phyloP scores from a whole-genome alignment of 257 asterid genomes.

The Solanum pinnatisectum region DNA sequence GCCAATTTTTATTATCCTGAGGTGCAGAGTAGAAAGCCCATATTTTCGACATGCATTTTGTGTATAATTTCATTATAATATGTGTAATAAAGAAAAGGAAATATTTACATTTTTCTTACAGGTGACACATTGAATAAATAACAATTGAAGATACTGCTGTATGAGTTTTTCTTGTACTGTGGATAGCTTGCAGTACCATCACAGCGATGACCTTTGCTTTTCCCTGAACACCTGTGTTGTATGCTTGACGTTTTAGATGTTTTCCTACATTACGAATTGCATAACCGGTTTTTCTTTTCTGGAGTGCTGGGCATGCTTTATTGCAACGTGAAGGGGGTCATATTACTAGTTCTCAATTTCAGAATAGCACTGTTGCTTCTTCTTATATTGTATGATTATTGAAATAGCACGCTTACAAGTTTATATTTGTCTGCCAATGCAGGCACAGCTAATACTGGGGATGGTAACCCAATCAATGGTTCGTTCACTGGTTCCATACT shows the following conservation, averaged over 20 bases:
- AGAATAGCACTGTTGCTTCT: not conserved
- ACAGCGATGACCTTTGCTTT: not conserved
- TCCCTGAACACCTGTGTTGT: not conserved
- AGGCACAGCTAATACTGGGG: slow-evolving; percentile 81
- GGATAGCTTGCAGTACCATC: not conserved
- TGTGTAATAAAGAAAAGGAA: not conserved
- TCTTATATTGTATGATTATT: not conserved
- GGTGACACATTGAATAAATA: not conserved
- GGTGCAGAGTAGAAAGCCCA: not conserved
- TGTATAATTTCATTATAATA: not conserved
- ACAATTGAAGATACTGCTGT: not conserved
- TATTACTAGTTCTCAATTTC: not conserved
- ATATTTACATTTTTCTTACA: not conserved
- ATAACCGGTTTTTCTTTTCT: not conserved
- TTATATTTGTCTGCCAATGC: slow-evolving; percentile 20
- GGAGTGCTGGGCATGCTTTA: not conserved
- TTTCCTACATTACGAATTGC: not conserved
- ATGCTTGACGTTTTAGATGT: not conserved
- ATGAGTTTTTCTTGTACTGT: not conserved
- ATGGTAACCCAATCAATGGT: slow-evolving; percentile 86
- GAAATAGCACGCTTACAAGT: not conserved
- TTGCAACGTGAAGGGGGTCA: not conserved
- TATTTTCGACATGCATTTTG: not conserved
- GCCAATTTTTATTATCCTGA: not conserved
- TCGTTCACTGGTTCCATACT: slow-evolving; percentile 14